Base-by-base conservation (phyloP, 208 protist genomes). In the Crithidia mellificae region DNA sequence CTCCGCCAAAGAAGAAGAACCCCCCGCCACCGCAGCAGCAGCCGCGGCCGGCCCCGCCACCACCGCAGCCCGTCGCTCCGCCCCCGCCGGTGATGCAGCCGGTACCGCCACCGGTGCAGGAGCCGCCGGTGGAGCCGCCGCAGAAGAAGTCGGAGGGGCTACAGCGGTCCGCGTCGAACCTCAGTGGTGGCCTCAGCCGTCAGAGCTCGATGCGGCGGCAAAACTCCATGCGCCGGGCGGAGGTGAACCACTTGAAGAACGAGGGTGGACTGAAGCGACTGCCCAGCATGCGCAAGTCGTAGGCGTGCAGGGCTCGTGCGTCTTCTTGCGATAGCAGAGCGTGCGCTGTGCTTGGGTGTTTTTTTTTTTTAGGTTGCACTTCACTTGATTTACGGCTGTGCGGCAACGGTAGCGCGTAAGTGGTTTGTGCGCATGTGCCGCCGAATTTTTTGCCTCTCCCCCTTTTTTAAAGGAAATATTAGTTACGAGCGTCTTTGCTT, bases 201-300 rank as follows among this genome's bases (percentile, higher is more conserved):
- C 80, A 85, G 61, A 80, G 74, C 32, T 79, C 71, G 27, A 58
- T 85, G 54, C 80, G 80, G 30, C 70, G 80, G 5, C 72, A 81
- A 53, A 85, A 81, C 65, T 81, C 80, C 36, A 79, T 77, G 68
- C 74, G 71, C 14, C 74, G 79, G n/a, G 79, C 63, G 12, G 80
- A 85, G 63, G 75, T 78, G 43, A 81, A 81, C 36, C 75, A 80
- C 36, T 44, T 76, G 17, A 81, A 77, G 49, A 85, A 81, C 34
- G 75, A 78, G 29, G 75, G 72, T 39, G 66, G 68, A 12, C 63
- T 80, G 25, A 74, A 74, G 62, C 79, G 79, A 0, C 55, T 84
- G 27, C 70, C 79, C 17, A 84, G 79, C 39, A 80, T 84, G 74
- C 79, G 74, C 6, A 61, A 80, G 46, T 53, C 34, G 20, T 77